Evolutionary conservation across 768 basidiomycete genomes (phyloP), one percentile per base, ranked within the genome.

Genomic region (Pleurotus giganteus): DNA sequence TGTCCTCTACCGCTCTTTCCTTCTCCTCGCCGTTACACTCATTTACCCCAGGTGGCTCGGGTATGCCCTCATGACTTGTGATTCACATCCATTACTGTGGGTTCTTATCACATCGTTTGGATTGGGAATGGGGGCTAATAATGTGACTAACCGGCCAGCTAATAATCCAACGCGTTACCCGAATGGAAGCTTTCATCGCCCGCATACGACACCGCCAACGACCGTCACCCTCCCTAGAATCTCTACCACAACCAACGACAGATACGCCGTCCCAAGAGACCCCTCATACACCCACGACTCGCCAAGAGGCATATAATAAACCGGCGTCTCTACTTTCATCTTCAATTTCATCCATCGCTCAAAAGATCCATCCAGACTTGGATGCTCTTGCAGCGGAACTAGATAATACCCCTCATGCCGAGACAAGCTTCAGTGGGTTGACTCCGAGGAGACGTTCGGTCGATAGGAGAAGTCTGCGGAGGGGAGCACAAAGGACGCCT

Each of bases 341-440:
- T 13, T 15, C 13, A 13, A 21, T 28, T 26, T 28, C 53, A n/a
- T 58, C 47, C 26, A 46, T 67, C 11, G 61, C 66, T 29, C 67
- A 64, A 26, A 73, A 67, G 60, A 76, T 77, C 36, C 75, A 74
- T 46, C 70, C 73, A 47, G 63, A 77, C 54, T 61, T 74, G 24
- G 65, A 71, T 55, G 65, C 67, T 28, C 60, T 72, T 21, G 56
- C 66, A 34, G 62, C 68, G n/a, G 61, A 67, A 28, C 23, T 59
- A 43, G 21, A 34, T n/a, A 15, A 13, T 4, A 13, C 47, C 17
- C 36, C 47, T 53, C 39, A 42, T 17, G 53, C 45, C 12, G 5
- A 23, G 47, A 43, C 4, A 34, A 37, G 34, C 34, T n/a, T 11
- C n/a, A 7, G 31, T 21, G 44, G 41, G 5, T 53, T 53, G 32